Conservation (phyloP, 495 filamentous ascomycete genomes). For the Annulohypoxylon nitens region DNA sequence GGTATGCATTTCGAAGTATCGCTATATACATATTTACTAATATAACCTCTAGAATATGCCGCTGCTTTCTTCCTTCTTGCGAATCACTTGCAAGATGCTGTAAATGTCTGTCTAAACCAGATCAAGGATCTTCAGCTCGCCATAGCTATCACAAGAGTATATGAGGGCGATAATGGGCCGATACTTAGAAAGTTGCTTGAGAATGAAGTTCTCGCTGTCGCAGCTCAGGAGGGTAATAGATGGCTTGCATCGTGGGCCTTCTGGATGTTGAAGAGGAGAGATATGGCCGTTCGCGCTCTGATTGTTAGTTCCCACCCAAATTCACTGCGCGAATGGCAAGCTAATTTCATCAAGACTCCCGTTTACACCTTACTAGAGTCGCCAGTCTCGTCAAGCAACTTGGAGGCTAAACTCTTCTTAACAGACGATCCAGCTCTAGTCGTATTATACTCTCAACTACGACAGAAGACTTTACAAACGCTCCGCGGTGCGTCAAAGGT, state of each 20-base stretch:
- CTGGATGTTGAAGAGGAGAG: conserved; percentile 86
- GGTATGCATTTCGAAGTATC: conserved; percentile 62
- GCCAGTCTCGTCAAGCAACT: conserved; percentile 66
- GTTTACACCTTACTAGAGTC: conserved; percentile 77
- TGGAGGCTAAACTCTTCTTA: conserved; percentile 81
- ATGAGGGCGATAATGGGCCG: conserved; percentile 86
- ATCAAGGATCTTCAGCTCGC: conserved; percentile 91
- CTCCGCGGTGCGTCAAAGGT: conserved; percentile 86
- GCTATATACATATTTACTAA: conserved; percentile 25
- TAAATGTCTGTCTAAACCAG: conserved; percentile 85
- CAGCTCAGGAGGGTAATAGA: conserved; percentile 83
- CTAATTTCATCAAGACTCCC: conserved; percentile 70
- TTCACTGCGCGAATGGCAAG: conserved; percentile 5
- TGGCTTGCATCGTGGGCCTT: conserved; percentile 98
- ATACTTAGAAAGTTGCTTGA: conserved; percentile 80
- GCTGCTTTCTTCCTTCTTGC: conserved; percentile 96
- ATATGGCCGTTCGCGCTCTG: conserved; percentile 88
- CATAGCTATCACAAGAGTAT: conserved; percentile 87
- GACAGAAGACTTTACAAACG: conserved; percentile 87
- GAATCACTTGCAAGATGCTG: conserved; percentile 85
- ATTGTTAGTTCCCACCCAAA: conserved; percentile 64
- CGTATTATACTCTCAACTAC: conserved; percentile 86
- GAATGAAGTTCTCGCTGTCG: conserved; percentile 82
- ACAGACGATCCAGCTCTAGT: conserved; percentile 91
- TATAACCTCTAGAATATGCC: conserved; percentile 77